phyloP scores from a whole-genome alignment of 768 basidiomycete genomes.

The Lactarius evosmus region DNA sequence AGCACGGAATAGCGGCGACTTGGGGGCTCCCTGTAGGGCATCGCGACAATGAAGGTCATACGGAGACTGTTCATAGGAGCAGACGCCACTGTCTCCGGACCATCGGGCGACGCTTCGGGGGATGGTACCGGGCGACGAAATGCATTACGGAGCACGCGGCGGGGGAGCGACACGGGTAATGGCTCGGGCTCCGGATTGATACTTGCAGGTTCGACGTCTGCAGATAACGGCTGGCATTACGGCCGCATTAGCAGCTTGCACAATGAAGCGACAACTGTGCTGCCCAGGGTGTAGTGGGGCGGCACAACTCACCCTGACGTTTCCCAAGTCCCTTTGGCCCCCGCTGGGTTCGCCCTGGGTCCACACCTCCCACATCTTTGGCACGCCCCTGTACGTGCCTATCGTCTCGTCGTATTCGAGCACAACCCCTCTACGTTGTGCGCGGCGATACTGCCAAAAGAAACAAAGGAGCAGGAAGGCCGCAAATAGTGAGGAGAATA shows the following conservation, averaged over 20 bases:
- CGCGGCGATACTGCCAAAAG: conserved; percentile 14
- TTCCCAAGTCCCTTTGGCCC: conserved; percentile 8
- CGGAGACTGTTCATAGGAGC: background rate
- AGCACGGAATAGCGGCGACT: conserved; percentile 11
- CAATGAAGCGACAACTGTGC: background rate
- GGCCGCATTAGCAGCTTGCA: background rate
- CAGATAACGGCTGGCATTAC: conserved; percentile 12
- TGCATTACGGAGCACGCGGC: background rate
- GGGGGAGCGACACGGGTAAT: background rate
- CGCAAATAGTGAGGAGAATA: conserved; percentile 8
- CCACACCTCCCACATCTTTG: conserved; percentile 25
- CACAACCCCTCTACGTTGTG: background rate
- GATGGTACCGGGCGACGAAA: background rate
- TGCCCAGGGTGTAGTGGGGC: background rate
- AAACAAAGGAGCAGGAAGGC: conserved; percentile 9
- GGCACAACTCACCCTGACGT: conserved; percentile 11
- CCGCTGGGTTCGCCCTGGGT: conserved; percentile 3
- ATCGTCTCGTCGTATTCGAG: conserved; percentile 9
- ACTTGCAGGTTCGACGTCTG: background rate
- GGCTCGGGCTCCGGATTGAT: background rate
- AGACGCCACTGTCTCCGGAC: background rate
- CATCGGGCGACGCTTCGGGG: background rate
- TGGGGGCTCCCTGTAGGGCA: conserved; percentile 12
- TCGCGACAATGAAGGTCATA: conserved; percentile 22
- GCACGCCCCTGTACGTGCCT: background rate